Conservation (phyloP, 169 alveolate genomes). For the Miamiensis avidus region DNA sequence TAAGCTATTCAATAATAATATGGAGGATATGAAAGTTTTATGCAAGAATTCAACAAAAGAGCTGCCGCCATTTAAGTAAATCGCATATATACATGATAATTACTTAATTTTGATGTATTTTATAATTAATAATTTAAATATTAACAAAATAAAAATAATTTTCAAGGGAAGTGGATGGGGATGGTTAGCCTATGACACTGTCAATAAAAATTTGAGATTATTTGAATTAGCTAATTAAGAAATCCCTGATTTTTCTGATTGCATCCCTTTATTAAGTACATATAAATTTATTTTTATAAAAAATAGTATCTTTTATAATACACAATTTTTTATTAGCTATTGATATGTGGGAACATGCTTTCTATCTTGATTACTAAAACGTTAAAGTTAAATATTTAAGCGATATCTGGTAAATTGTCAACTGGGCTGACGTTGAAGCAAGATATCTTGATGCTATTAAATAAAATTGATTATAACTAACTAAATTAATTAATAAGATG, state of each 20-base stretch:
- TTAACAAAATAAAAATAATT: too few species aligned
- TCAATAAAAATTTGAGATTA: slow-evolving; percentile 87
- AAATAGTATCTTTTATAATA: not conserved
- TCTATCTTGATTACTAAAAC: slow-evolving; percentile 93
- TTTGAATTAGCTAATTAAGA: slow-evolving; percentile 92
- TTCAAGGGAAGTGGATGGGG: slow-evolving; percentile 99
- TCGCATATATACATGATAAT: not conserved
- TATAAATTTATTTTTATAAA: not conserved
- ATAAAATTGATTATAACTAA: too few species aligned
- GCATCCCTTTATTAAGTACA: slow-evolving; percentile 68
- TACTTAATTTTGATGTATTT: not conserved
- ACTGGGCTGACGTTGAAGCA: slow-evolving; percentile 91
- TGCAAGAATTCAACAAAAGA: slow-evolving; percentile 50
- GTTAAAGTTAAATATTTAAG: slow-evolving; percentile 89
- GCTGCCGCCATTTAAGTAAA: slow-evolving; percentile 62
- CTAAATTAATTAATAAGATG: too few species aligned
- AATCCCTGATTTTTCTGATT: slow-evolving; percentile 84
- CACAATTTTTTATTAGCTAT: slow-evolving; percentile 82
- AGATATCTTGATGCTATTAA: slow-evolving; percentile 54
- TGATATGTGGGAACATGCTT: slow-evolving; percentile 99
- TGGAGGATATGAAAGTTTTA: slow-evolving; percentile 69
- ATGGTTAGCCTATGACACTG: slow-evolving; percentile 93
- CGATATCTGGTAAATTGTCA: slow-evolving; percentile 93
- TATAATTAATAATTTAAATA: too few species aligned
- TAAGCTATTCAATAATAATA: slow-evolving; percentile 51